A percentile compares a stretch with the other conserved stretches of the same genome.
These are phyloP conservation scores for Cucumis melo DNA, from an alignment of 306 rosid species.

Conservation along the genomic window DNA sequence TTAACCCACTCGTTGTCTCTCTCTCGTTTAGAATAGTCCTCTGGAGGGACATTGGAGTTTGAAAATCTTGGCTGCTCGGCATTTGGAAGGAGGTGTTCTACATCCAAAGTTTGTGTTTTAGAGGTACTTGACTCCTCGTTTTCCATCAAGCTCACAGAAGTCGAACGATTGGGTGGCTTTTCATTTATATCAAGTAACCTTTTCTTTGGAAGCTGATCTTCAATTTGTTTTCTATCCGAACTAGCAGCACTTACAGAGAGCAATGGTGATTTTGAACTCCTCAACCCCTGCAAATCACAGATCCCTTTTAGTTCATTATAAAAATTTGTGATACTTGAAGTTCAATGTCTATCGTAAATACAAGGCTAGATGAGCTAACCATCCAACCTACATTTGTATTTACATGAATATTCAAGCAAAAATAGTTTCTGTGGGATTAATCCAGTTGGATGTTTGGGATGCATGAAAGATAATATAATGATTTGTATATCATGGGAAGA, in stretches of 20 bases:
- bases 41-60: constrained; percentile 21
- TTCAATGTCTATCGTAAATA: not conserved
- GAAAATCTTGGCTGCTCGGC: constrained; percentile 29
- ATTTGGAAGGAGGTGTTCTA: constrained; percentile 46
- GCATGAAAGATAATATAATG: not conserved
- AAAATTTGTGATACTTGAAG: not conserved
- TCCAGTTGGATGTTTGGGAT: constrained; percentile 1
- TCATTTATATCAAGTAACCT: constrained; percentile 37
- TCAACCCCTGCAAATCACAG: constrained; percentile 38
- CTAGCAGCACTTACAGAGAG: constrained; percentile 16
- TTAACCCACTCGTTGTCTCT: constrained; percentile 62
- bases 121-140: constrained; percentile 63
- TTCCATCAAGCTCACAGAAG: constrained; percentile 26
- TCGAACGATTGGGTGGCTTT: constrained; percentile 28
- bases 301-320: constrained; percentile 13
- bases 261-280: constrained; percentile 23
- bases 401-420: not conserved
- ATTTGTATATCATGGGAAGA: not conserved
- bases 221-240: constrained; percentile 29
- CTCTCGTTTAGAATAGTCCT: constrained; percentile 32
- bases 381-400: not conserved
- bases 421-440: not conserved
- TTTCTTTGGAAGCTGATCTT: constrained; percentile 12
- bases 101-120: constrained; percentile 67
- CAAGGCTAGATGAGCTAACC: not conserved